Conservation (phyloP, 2,329 filamentous ascomycete species). For the Talaromyces sp. region DNA sequence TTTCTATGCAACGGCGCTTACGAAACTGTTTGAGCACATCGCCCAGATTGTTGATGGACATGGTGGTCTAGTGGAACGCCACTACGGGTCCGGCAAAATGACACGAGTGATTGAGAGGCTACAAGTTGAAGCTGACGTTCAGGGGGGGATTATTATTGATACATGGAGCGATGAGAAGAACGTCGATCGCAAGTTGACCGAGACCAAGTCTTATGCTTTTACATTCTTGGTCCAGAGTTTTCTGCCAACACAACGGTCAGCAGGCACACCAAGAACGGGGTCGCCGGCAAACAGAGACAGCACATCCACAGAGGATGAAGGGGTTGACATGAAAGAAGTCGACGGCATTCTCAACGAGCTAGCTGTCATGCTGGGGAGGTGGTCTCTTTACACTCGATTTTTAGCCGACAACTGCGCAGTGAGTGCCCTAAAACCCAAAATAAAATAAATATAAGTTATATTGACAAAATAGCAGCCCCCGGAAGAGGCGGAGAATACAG, state of each 20-base stretch:
- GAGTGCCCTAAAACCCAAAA: conserved; percentile 10
- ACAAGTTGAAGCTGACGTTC: conserved; percentile 91
- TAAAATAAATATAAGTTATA: background rate
- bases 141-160: conserved; percentile 92
- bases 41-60: conserved; percentile 94
- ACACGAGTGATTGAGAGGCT: conserved; percentile 85
- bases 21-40: conserved; percentile 93
- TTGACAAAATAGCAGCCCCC: conserved; percentile 42
- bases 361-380: conserved; percentile 84
- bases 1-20: conserved; percentile 88
- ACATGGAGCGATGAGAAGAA: conserved; percentile 88
- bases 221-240: conserved; percentile 97
- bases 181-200: conserved; percentile 81
- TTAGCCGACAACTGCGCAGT: conserved; percentile 77
- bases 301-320: conserved; percentile 76
- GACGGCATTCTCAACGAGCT: conserved; percentile 84
- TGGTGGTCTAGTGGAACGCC: conserved; percentile 82
- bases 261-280: conserved; percentile 63
- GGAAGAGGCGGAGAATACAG: conserved; percentile 48
- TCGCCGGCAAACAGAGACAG: conserved; percentile 66
- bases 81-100: conserved; percentile 94
- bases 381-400: conserved; percentile 89
- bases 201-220: conserved; percentile 96
- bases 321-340: conserved; percentile 94
- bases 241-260: conserved; percentile 63